These are phyloP conservation scores for Colletotrichum sp. DNA, from an alignment of 2,329 filamentous ascomycete genomes.

Conservation along the genomic window DNA sequence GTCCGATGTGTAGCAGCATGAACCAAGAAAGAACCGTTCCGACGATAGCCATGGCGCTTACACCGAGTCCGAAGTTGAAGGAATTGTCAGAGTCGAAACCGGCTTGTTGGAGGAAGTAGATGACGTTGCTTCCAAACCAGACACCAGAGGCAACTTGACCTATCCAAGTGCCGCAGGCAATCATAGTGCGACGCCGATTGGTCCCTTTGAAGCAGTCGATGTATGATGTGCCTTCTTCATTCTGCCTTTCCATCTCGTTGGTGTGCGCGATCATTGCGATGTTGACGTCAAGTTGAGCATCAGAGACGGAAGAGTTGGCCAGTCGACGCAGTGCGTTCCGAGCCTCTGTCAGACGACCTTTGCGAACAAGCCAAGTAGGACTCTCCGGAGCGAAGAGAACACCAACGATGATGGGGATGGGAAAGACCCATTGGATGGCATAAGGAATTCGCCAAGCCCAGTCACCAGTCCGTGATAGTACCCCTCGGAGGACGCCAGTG, in stretches of 20 bases:
- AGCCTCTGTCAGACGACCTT: not conserved
- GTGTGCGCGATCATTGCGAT: slow-evolving; percentile 31
- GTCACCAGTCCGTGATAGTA: not conserved
- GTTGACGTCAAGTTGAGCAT: not conserved
- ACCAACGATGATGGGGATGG: not conserved
- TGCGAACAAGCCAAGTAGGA: not conserved
- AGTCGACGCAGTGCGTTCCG: not conserved
- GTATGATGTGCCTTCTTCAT: not conserved
- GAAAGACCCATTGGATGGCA: not conserved
- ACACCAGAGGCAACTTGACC: not conserved
- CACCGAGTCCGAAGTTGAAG: not conserved
- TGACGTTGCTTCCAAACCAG: not conserved
- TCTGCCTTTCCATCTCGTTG: not conserved
- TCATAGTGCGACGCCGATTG: slow-evolving; percentile 28
- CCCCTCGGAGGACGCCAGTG: not conserved
- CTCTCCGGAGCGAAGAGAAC: not conserved
- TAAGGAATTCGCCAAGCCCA: not conserved
- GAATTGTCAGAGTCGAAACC: not conserved
- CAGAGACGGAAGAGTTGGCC: not conserved
- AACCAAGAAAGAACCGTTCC: not conserved
- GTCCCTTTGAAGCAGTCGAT: slow-evolving; percentile 17
- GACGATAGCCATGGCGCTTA: not conserved
- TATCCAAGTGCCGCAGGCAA: slow-evolving; percentile 14
- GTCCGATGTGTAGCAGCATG: not conserved
- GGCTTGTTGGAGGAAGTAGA: not conserved